Evolutionary conservation across 148 eudicot species (phyloP).

Genomic region (Dianthus caryophyllus): DNA sequence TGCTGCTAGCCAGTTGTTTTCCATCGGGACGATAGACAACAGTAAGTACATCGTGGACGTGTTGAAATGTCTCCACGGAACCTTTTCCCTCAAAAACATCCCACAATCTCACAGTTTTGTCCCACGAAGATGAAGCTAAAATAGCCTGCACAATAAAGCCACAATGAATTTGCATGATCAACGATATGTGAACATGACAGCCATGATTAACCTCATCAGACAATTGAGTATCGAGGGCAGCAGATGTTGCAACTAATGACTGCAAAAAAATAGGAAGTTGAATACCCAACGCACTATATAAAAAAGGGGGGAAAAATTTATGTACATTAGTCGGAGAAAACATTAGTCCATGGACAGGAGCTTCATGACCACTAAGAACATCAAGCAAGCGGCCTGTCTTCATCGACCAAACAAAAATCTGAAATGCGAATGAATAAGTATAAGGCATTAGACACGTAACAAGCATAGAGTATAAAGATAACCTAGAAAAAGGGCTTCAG

Average conservation of each 20-base stretch:
- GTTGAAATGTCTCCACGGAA: conserved; percentile 84
- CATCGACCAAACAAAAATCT: conserved; percentile 99
- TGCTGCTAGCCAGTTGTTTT: conserved; percentile 91
- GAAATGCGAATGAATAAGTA: conserved; percentile 12
- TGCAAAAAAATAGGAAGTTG: not conserved
- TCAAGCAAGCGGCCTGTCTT: conserved; percentile 96
- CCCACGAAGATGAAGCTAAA: conserved; percentile 97
- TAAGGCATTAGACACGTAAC: conserved; percentile 15
- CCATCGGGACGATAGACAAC: conserved; percentile 97
- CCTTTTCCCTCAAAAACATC: conserved; percentile 96
- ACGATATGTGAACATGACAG: not conserved
- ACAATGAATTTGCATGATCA: not conserved
- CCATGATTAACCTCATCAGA: not conserved
- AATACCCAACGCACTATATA: not conserved
- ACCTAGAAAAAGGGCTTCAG: not conserved
- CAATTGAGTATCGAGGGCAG: not conserved
- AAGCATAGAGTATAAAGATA: conserved; percentile 6
- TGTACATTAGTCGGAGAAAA: conserved; percentile 90
- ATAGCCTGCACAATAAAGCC: conserved; percentile 44
- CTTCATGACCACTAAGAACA: conserved; percentile 92
- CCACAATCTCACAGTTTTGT: conserved; percentile 90
- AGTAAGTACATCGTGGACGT: conserved; percentile 93
- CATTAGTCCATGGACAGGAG: conserved; percentile 92
- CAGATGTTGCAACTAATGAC: not conserved
- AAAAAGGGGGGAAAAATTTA: conserved; percentile 13